Conservation (phyloP, 1,139 yeast species). For the Arxiozyma telluris region DNA sequence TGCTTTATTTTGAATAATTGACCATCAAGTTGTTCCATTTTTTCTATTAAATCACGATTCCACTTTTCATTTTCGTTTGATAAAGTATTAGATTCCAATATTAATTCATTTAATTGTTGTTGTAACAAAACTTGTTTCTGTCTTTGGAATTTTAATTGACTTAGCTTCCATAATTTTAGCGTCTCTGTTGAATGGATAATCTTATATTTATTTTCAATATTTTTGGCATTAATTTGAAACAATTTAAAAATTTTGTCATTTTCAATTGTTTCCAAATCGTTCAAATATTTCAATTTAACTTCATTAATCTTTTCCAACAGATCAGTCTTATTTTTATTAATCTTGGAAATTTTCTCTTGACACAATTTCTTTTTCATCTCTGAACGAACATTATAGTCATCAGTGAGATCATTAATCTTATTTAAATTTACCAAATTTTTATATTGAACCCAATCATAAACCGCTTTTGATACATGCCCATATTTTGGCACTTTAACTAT, state of each 20-base stretch:
- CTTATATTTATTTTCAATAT: slow-evolving; percentile 17
- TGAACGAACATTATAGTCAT: slow-evolving; percentile 7
- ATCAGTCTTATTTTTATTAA: slow-evolving; percentile 14
- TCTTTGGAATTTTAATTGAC: slow-evolving; percentile 10
- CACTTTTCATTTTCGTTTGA: slow-evolving; percentile 18
- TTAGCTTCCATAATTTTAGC: slow-evolving; percentile 18
- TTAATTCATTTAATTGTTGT: slow-evolving; percentile 18
- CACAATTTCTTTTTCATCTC: slow-evolving; percentile 16
- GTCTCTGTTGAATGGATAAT: slow-evolving; percentile 24
- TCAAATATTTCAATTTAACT: slow-evolving; percentile 18
- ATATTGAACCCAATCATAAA: slow-evolving; percentile 24
- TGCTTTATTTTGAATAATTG: slow-evolving; percentile 21
- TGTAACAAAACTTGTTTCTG: slow-evolving; percentile 19
- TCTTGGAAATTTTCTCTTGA: slow-evolving; percentile 13
- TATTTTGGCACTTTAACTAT: slow-evolving; percentile 22
- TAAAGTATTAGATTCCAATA: slow-evolving; percentile 14
- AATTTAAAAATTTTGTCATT: slow-evolving; percentile 18
- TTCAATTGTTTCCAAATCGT: slow-evolving; percentile 22
- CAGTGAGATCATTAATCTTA: slow-evolving; percentile 14
- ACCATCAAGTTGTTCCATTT: slow-evolving; percentile 25
- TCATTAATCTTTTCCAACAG: slow-evolving; percentile 19
- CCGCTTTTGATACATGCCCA: slow-evolving; percentile 25
- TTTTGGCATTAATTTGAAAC: slow-evolving; percentile 19
- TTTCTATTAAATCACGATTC: slow-evolving; percentile 16
- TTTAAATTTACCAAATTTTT: slow-evolving; percentile 18